A percentile compares a stretch with the other conserved stretches of the same genome.
phyloP scores from a whole-genome alignment of 2,329 filamentous ascomycete genomes.

The Aureobasidium leucospermi region DNA sequence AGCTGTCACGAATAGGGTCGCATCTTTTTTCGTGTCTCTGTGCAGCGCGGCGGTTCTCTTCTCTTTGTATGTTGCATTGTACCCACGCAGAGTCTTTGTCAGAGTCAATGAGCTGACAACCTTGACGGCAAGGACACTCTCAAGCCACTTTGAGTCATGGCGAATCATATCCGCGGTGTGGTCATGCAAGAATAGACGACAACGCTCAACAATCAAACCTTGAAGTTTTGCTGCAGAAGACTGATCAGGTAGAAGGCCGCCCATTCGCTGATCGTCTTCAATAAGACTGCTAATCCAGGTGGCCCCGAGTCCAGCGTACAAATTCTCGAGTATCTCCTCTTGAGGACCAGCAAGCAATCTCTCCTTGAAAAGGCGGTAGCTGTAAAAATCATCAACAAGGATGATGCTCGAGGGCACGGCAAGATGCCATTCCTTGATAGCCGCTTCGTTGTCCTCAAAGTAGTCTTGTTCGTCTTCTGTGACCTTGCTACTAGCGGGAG shows the following conservation, averaged over 20 bases:
- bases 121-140: constrained; percentile 72
- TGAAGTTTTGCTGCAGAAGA: constrained; percentile 61
- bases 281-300: constrained; percentile 69
- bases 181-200: constrained; percentile 83
- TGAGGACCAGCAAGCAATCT: constrained; percentile 79
- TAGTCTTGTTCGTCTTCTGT: constrained; percentile 35
- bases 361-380: constrained; percentile 81
- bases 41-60: constrained; percentile 68
- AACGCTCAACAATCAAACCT: constrained; percentile 78
- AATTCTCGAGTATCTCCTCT: constrained; percentile 76
- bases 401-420: constrained; percentile 65
- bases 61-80: constrained; percentile 62
- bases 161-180: constrained; percentile 71
- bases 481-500: constrained; percentile 49
- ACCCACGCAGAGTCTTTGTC: constrained; percentile 65
- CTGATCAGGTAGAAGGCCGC: constrained; percentile 59
- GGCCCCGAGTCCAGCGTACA: constrained; percentile 77
- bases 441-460: constrained; percentile 40
- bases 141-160: constrained; percentile 84
- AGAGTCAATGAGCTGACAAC: constrained; percentile 73
- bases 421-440: constrained; percentile 70
- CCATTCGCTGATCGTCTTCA: constrained; percentile 68
- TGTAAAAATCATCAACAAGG: constrained; percentile 80
- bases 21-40: constrained; percentile 45
- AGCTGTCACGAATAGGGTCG: constrained; percentile 68